Conservation (phyloP, 1,284 basidiomycete species). For the Sanghuangporus baumii region DNA sequence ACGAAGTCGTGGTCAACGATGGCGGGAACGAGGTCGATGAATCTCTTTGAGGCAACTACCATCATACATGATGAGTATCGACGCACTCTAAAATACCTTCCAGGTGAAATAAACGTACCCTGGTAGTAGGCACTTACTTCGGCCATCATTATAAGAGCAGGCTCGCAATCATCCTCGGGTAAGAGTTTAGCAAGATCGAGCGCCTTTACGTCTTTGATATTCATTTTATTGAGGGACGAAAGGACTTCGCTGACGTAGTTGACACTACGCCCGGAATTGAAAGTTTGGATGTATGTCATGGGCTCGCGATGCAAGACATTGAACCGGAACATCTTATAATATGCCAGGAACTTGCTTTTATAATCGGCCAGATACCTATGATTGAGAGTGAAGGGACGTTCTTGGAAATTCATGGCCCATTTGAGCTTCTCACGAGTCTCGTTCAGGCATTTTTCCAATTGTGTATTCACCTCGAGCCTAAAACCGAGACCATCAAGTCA, state of each 20-base stretch:
- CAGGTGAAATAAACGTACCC: constrained; percentile 32
- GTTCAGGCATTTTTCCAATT: constrained; percentile 39
- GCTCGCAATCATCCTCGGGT: constrained; percentile 46
- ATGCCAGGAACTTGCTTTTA: constrained; percentile 46
- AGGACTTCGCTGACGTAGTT: constrained; percentile 29
- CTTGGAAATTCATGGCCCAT: constrained; percentile 51
- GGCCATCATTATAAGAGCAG: constrained; percentile 61
- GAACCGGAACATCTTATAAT: constrained; percentile 41
- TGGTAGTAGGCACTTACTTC: constrained; percentile 70
- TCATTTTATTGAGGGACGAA: constrained; percentile 38
- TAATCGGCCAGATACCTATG: constrained; percentile 53
- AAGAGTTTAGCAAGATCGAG: constrained; percentile 48
- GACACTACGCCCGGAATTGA: constrained; percentile 4
- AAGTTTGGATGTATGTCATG: constrained; percentile 24
- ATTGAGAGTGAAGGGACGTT: constrained; percentile 51
- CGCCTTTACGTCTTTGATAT: constrained; percentile 35
- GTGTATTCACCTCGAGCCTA: constrained; percentile 43
- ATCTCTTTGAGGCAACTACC: constrained; percentile 43
- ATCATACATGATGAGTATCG: constrained; percentile 43
- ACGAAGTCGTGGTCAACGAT: constrained; percentile 62
- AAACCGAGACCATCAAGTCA: neutral
- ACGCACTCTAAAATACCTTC: neutral
- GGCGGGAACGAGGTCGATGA: constrained; percentile 56
- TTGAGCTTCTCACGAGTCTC: constrained; percentile 36
- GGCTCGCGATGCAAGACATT: constrained; percentile 24